Evolutionary conservation across 768 basidiomycete genomes (phyloP).

Genomic region (Mrakia gelida): DNA sequence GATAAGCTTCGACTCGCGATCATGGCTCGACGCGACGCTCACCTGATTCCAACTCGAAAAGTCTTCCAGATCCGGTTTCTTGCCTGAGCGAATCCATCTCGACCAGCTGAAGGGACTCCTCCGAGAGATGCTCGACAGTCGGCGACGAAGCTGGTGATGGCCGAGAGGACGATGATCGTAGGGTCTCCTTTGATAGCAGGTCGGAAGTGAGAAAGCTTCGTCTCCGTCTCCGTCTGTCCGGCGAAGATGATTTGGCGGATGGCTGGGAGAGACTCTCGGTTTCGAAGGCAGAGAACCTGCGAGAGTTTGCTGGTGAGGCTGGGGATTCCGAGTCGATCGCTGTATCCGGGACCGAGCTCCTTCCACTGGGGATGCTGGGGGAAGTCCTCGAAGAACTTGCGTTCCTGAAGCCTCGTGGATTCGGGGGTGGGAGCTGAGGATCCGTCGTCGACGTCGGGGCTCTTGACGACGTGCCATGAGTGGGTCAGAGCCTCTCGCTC

Average conservation of each 20-base stretch:
- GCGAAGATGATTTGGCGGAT: not conserved
- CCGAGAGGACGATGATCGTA: not conserved
- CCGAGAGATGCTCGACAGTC: not conserved
- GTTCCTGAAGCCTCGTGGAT: not conserved
- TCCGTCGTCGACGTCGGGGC: not conserved
- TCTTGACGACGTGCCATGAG: constrained; percentile 4
- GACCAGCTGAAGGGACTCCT: not conserved
- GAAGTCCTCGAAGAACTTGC: not conserved
- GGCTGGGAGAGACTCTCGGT: not conserved
- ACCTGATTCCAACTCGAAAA: not conserved
- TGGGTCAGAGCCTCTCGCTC: not conserved
- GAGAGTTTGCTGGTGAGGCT: not conserved
- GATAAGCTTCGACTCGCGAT: not conserved
- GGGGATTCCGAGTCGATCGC: not conserved
- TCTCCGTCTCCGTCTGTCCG: not conserved
- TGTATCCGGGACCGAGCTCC: not conserved
- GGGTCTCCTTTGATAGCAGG: not conserved
- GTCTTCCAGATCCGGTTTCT: constrained; percentile 2
- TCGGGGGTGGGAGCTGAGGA: not conserved
- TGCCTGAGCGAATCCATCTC: not conserved
- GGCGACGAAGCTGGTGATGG: constrained; percentile 5
- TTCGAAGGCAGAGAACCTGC: not conserved
- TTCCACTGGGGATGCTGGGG: constrained; percentile 4
- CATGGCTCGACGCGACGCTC: not conserved
- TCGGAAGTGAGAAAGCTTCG: not conserved